Evolutionary conservation across 208 protist species (phyloP), one percentile per base, ranked within the genome.

Genomic region (Spongospora subterranea): DNA sequence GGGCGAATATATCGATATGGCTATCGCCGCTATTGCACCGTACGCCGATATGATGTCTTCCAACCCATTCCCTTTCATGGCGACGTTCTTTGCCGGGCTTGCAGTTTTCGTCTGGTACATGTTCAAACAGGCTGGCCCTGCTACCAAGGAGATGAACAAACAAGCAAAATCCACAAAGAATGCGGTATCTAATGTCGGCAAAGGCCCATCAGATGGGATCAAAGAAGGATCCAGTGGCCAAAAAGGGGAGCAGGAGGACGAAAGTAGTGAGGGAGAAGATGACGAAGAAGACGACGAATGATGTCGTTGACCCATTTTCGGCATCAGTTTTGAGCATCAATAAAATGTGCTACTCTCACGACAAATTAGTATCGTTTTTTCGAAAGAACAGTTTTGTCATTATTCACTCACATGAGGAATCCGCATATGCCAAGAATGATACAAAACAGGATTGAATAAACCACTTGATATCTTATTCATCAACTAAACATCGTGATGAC

Each of bases 271-370:
- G 35, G n/a, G 40, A 6, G 71, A 82, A 43, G 71, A 82, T 6
- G 6, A 6, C n/a, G 71, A 82, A 45, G 71, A 82, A 6, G 71
- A 82, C n/a, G 71, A 82, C 35, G 35, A 82, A 43, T 82, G n/a
- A 35, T 82, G 6, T 43, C 20, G 17, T 65, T 29, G 29, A 32
- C 20, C 29, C 17, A 32, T 17, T 65, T 65, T 65, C 54, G 54
- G 54, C 54, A 65, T n/a, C n/a, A n/a, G n/a, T n/a, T n/a, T n/a
- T n/a, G n/a, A n/a, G n/a, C n/a, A n/a, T n/a, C n/a, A n/a, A n/a
- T n/a, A n/a, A n/a, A n/a, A n/a, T n/a, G n/a, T n/a, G n/a, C n/a
- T n/a, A n/a, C n/a, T n/a, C n/a, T n/a, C n/a, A n/a, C n/a, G n/a
- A n/a, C n/a, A n/a, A n/a, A n/a, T n/a, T n/a, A n/a, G n/a, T n/a